Conservation (phyloP, 169 alveolate species). For the Cyclospora cayetanensis region DNA sequence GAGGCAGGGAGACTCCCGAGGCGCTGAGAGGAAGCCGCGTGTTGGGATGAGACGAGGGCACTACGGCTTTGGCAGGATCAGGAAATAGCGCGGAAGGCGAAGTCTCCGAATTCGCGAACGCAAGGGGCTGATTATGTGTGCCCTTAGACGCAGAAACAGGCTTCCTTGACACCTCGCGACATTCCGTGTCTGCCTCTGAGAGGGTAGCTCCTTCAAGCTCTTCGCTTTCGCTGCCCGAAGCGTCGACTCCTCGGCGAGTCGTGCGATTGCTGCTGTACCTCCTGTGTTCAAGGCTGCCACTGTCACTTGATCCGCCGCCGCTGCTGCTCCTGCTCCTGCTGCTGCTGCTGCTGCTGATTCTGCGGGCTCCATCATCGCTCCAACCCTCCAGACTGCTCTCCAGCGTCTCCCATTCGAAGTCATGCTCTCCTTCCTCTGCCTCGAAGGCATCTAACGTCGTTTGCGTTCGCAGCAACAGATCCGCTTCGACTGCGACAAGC, state of each 20-base stretch:
- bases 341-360: slow-evolving; percentile 57
- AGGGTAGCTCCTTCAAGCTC: not conserved
- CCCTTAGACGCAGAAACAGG: not conserved
- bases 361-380: slow-evolving; percentile 1
- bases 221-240: not conserved
- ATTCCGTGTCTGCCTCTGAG: not conserved
- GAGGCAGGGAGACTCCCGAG: not conserved
- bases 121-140: too few species aligned
- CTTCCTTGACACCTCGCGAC: not conserved
- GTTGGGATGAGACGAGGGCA: too few species aligned
- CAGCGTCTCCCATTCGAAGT: slow-evolving; percentile 5
- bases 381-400: slow-evolving; percentile 25
- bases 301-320: not conserved
- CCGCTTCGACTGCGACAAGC: not conserved
- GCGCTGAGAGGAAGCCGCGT: not conserved
- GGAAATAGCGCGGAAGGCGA: too few species aligned
- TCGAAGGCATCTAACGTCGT: not conserved
- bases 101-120: too few species aligned
- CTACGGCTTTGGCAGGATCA: too few species aligned
- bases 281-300: not conserved
- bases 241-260: not conserved
- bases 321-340: slow-evolving; percentile 31
- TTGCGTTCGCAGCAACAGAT: not conserved
- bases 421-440: not conserved
- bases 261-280: slow-evolving; percentile 8